A percentile compares a stretch with the other conserved stretches of the same genome.
Evolutionary conservation across 345 rosid species (phyloP).

Genomic region (sweet orange (Citrus sinensis)): DNA sequence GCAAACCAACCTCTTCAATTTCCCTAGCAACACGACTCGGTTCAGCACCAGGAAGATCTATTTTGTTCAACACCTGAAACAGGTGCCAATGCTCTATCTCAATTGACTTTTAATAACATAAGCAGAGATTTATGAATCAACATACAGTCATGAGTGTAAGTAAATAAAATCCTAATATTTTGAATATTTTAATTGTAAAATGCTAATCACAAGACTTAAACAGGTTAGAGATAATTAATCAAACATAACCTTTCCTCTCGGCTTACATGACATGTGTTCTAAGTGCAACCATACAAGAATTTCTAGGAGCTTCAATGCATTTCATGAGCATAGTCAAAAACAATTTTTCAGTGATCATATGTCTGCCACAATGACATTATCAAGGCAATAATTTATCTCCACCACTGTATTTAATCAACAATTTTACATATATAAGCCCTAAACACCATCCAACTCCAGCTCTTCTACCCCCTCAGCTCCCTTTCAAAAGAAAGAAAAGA

Average conservation of each 20-base stretch:
- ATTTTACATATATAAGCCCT: neutral
- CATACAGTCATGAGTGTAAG: neutral
- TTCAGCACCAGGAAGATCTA: constrained; percentile 98
- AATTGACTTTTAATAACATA: neutral
- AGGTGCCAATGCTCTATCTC: neutral
- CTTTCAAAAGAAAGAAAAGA: neutral
- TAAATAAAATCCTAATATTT: neutral
- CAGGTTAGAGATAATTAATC: neutral
- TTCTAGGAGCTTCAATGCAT: neutral
- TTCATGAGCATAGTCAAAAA: neutral
- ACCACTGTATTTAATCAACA: neutral
- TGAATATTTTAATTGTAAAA: neutral
- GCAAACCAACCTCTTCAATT: constrained; percentile 93
- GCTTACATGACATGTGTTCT: neutral
- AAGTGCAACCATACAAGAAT: neutral
- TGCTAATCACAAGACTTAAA: neutral
- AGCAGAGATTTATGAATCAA: neutral
- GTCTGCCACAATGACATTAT: neutral
- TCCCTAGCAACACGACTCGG: constrained; percentile 77
- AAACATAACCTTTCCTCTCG: neutral
- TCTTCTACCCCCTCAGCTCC: neutral
- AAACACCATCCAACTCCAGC: neutral
- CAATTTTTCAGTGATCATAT: neutral
- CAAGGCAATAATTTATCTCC: neutral
- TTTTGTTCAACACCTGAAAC: constrained; percentile 86